Evolutionary conservation across 208 protist genomes (phyloP).

Genomic region (Crithidia thermophila): DNA sequence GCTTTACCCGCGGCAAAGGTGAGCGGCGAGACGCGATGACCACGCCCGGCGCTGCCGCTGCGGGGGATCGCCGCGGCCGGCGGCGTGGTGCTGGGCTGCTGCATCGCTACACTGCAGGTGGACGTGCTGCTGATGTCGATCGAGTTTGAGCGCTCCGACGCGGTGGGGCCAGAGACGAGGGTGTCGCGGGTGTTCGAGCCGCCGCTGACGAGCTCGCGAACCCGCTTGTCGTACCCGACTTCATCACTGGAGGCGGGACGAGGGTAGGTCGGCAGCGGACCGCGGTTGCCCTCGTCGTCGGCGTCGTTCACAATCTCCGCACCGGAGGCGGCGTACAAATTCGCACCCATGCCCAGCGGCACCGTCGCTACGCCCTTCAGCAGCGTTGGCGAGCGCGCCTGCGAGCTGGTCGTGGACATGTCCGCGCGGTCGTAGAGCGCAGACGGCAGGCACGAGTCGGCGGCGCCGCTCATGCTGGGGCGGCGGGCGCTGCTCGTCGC

Average conservation of each 20-base stretch:
- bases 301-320: not conserved
- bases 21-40: too few species aligned
- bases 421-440: constrained; percentile 8
- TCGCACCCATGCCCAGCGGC: constrained; percentile 5
- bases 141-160: not conserved
- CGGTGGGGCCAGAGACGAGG: not conserved
- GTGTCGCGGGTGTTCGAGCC: not conserved
- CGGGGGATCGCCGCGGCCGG: not conserved
- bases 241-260: not conserved
- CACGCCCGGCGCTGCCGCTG: not conserved
- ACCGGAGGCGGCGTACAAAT: not conserved
- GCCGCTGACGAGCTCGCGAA: not conserved
- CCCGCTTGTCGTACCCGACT: not conserved
- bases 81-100: constrained; percentile 9
- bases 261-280: constrained; percentile 7
- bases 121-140: constrained; percentile 6
- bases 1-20: too few species aligned
- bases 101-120: not conserved
- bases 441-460: constrained; percentile 8
- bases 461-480: constrained; percentile 6
- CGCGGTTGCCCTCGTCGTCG: not conserved
- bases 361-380: constrained; percentile 7
- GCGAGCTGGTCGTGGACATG: not conserved
- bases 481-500: not conserved
- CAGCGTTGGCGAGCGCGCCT: not conserved